These are phyloP conservation scores for Penicillium frequentans DNA, from an alignment of 2,329 filamentous ascomycete species.

Conservation along the genomic window DNA sequence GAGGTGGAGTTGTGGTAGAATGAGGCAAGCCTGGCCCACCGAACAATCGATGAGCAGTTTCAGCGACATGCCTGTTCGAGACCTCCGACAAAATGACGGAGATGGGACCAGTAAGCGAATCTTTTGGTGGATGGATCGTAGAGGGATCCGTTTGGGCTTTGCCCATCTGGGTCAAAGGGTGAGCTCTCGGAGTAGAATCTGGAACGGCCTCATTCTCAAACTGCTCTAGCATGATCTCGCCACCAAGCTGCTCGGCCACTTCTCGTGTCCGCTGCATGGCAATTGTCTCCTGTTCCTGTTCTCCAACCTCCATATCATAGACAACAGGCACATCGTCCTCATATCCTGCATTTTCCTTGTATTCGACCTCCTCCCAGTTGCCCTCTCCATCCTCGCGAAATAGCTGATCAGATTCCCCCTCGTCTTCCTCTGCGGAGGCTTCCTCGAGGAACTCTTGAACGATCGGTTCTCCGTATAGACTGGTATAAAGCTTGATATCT, in stretches of 20 bases:
- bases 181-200: slow-evolving; percentile 57
- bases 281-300: slow-evolving; percentile 27
- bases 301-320: slow-evolving; percentile 32
- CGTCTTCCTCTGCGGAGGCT: slow-evolving; percentile 25
- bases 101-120: slow-evolving; percentile 70
- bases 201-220: slow-evolving; percentile 42
- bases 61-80: slow-evolving; percentile 71
- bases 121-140: slow-evolving; percentile 72
- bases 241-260: slow-evolving; percentile 41
- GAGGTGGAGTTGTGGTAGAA: slow-evolving; percentile 69
- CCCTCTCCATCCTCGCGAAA: slow-evolving; percentile 40
- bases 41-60: slow-evolving; percentile 71
- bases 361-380: slow-evolving; percentile 38
- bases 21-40: slow-evolving; percentile 75
- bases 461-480: slow-evolving; percentile 76
- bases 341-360: slow-evolving; percentile 14
- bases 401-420: slow-evolving; percentile 34
- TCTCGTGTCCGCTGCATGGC: slow-evolving; percentile 37
- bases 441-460: slow-evolving; percentile 28
- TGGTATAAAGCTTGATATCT: slow-evolving; percentile 74
- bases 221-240: slow-evolving; percentile 45
- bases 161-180: slow-evolving; percentile 73
- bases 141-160: slow-evolving; percentile 71
- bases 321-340: slow-evolving; percentile 27
- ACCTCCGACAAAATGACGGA: slow-evolving; percentile 65